Conservation (phyloP, 169 alveolate genomes). For the Plasmodium reichenowi region DNA sequence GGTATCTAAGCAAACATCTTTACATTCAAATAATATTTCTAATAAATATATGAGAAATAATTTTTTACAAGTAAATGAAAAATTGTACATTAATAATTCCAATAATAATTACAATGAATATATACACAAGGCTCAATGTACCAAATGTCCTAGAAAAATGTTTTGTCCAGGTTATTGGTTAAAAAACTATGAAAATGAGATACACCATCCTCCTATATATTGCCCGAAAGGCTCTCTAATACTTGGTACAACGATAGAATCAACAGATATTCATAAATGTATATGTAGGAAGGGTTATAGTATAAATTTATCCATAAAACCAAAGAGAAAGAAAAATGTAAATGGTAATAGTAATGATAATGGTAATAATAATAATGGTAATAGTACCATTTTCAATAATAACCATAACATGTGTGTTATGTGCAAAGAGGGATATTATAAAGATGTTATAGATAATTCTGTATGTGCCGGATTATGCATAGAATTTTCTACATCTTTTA, state of each 20-base stretch:
- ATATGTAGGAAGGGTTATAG: conserved; percentile 84
- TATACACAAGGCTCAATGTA: conserved; percentile 12
- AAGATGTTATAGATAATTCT: conserved; percentile 87
- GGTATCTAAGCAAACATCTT: no score
- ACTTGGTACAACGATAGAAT: conserved; percentile 80
- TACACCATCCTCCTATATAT: conserved; percentile 83
- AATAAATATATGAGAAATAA: no score
- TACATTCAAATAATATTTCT: no score
- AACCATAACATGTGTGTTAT: conserved; percentile 68
- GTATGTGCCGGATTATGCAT: conserved; percentile 86
- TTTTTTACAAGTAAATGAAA: no score
- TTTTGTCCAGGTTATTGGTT: conserved; percentile 72
- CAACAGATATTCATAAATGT: conserved; percentile 81
- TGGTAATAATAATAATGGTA: conserved; percentile 77
- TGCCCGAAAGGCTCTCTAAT: conserved; percentile 85
- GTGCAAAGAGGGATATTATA: conserved; percentile 85
- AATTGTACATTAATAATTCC: no score
- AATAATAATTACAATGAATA: background rate
- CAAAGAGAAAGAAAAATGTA: no score
- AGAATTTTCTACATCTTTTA: conserved; percentile 85
- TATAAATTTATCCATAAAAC: conserved; percentile 14
- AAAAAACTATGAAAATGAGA: conserved; percentile 45
- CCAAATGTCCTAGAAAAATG: conserved; percentile 47
- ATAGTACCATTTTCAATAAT: conserved; percentile 34
- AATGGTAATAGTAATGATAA: conserved; percentile 75